A percentile compares a stretch with the other conserved stretches of the same genome.
Conservation (phyloP, 345 rosid species). For the Raphanus raphanistrum region DNA sequence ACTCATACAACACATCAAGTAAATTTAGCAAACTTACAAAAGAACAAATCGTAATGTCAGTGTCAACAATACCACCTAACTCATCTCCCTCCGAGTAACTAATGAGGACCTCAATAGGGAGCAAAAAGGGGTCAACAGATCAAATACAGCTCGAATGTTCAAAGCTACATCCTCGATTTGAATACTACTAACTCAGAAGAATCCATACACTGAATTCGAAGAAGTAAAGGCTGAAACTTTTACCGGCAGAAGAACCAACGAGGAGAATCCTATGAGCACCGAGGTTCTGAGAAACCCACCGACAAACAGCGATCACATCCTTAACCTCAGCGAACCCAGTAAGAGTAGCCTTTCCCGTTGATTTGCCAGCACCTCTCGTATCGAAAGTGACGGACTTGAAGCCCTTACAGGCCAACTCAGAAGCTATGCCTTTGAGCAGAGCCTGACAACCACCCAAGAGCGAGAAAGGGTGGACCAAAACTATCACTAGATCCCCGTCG, state of each 20-base stretch:
- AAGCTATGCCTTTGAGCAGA: constrained; percentile 72
- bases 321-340: constrained; percentile 81
- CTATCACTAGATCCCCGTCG: constrained; percentile 47
- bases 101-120: neutral
- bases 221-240: neutral
- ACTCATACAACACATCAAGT: neutral
- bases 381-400: constrained; percentile 77
- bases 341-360: constrained; percentile 82
- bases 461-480: constrained; percentile 89
- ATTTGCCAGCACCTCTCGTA: constrained; percentile 87
- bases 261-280: constrained; percentile 63
- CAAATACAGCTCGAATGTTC: neutral
- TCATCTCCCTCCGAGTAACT: neutral
- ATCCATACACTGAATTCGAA: neutral
- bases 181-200: neutral
- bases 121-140: neutral
- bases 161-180: neutral
- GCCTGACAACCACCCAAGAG: constrained; percentile 81
- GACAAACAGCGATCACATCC: constrained; percentile 83
- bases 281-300: constrained; percentile 59
- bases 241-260: constrained; percentile 93
- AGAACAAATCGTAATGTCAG: neutral
- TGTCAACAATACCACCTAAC: neutral
- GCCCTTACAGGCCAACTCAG: constrained; percentile 61
- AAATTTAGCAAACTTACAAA: constrained; percentile 8